These are phyloP conservation scores for Aspergillus eucalypticola DNA, from an alignment of 2,329 filamentous ascomycete species.

Conservation along the genomic window DNA sequence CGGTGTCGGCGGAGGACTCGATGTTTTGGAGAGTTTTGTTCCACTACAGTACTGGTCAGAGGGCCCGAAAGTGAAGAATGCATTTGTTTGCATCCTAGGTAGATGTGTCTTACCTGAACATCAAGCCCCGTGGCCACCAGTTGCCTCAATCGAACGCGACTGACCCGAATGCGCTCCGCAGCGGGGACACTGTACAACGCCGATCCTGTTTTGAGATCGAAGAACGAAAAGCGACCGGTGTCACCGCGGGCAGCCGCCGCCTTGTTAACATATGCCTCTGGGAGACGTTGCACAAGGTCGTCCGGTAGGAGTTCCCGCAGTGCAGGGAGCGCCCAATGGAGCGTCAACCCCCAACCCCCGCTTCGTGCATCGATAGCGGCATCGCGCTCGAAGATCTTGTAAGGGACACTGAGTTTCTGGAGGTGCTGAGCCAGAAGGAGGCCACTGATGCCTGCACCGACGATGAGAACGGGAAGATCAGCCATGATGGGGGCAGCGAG, in stretches of 20 bases:
- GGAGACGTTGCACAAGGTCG: conserved; percentile 48
- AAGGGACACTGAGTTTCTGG: conserved; percentile 34
- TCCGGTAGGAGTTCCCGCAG: conserved; percentile 55
- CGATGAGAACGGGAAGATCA: conserved; percentile 42
- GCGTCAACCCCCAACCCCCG: conserved; percentile 63
- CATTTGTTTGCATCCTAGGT: too few relatives aligned
- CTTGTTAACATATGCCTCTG: conserved; percentile 57
- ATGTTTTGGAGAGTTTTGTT: conserved; percentile 39
- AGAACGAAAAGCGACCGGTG: conserved; percentile 55
- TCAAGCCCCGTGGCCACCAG: conserved; percentile 51
- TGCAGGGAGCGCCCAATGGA: conserved; percentile 62
- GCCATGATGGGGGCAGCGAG: conserved; percentile 17
- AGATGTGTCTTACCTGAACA: conserved; percentile 43
- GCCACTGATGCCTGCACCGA: conserved; percentile 47
- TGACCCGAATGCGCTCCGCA: conserved; percentile 51
- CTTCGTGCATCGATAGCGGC: conserved; percentile 49
- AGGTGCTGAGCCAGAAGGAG: conserved; percentile 46
- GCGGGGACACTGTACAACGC: conserved; percentile 50
- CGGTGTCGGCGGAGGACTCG: conserved; percentile 34
- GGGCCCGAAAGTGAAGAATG: not conserved
- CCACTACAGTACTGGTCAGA: conserved; percentile 32
- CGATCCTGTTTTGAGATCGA: conserved; percentile 56
- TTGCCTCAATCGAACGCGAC: conserved; percentile 48
- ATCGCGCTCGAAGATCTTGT: conserved; percentile 45
- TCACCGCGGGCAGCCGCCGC: conserved; percentile 51